These are phyloP conservation scores for Saccharomyces pastorianus DNA, from an alignment of 1,139 yeast genomes.

Conservation along the genomic window DNA sequence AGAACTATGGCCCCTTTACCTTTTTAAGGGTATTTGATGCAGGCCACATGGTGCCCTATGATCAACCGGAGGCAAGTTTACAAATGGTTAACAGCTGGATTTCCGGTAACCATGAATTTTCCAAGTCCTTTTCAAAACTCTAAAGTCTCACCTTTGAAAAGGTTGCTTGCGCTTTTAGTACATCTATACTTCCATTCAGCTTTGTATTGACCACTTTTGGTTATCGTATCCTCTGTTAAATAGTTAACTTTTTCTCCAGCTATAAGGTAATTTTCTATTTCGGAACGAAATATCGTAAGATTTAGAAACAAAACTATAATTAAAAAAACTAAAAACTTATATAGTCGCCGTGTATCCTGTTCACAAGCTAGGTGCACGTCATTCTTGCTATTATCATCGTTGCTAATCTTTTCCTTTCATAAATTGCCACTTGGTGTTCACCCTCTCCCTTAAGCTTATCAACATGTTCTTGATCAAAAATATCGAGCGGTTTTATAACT, in stretches of 20 bases:
- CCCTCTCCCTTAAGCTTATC: slow-evolving; percentile 13
- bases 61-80: slow-evolving; percentile 67
- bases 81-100: slow-evolving; percentile 80
- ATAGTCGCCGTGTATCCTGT: background rate
- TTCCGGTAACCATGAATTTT: background rate
- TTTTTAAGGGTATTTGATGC: slow-evolving; percentile 58
- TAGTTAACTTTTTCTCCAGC: too few species aligned
- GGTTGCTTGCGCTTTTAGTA: too few species aligned
- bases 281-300: background rate
- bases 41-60: slow-evolving; percentile 75
- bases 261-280: too few species aligned
- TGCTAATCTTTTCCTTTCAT: slow-evolving; percentile 22
- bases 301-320: background rate
- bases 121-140: background rate
- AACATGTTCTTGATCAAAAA: slow-evolving; percentile 14
- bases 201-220: too few species aligned
- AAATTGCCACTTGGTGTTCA: slow-evolving; percentile 16
- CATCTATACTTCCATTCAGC: background rate
- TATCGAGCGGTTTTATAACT: slow-evolving; percentile 29
- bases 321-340: background rate
- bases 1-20: slow-evolving; percentile 47
- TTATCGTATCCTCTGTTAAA: too few species aligned
- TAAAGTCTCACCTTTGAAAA: background rate
- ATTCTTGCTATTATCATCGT: slow-evolving; percentile 23
- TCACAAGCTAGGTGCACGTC: background rate